Evolutionary conservation across 31 red algal genomes (phyloP).

Genomic region (Odonthalia washingtoniensis): DNA sequence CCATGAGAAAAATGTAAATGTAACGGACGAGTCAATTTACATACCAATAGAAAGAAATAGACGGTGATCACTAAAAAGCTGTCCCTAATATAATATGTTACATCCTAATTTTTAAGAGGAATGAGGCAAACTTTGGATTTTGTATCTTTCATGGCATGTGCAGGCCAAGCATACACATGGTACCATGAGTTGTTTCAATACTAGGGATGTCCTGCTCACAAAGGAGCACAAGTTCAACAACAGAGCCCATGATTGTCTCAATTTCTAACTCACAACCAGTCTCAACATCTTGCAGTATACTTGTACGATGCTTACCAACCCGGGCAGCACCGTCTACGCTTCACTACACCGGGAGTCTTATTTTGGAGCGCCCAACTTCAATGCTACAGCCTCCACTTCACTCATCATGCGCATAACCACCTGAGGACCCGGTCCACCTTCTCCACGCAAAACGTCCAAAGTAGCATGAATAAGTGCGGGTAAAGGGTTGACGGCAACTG

Average conservation of each 20-base stretch:
- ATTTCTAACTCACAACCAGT: constrained; percentile 76
- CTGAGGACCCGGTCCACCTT: constrained; percentile 22
- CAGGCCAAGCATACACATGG: constrained; percentile 70
- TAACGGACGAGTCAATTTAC: no score
- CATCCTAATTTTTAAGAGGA: constrained; percentile 45
- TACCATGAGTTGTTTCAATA: constrained; percentile 78
- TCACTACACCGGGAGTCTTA: constrained; percentile 71
- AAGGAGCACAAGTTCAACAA: constrained; percentile 73
- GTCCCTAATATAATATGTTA: no score
- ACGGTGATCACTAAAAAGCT: no score
- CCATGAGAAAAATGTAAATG: no score
- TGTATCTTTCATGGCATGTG: constrained; percentile 55
- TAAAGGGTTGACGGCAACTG: constrained; percentile 78
- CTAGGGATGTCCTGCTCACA: constrained; percentile 60
- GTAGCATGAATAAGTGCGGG: constrained; percentile 86
- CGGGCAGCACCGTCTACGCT: constrained; percentile 77
- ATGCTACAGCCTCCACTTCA: constrained; percentile 74
- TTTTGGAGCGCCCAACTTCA: constrained; percentile 48
- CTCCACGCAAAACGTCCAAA: constrained; percentile 65
- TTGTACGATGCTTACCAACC: constrained; percentile 79
- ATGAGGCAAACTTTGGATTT: constrained; percentile 50
- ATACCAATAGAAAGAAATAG: no score
- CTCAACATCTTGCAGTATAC: constrained; percentile 79
- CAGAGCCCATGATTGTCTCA: constrained; percentile 77
- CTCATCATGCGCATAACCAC: constrained; percentile 69